Conservation (phyloP, 1,284 basidiomycete species). For the Cutaneotrichosporon cutaneum region DNA sequence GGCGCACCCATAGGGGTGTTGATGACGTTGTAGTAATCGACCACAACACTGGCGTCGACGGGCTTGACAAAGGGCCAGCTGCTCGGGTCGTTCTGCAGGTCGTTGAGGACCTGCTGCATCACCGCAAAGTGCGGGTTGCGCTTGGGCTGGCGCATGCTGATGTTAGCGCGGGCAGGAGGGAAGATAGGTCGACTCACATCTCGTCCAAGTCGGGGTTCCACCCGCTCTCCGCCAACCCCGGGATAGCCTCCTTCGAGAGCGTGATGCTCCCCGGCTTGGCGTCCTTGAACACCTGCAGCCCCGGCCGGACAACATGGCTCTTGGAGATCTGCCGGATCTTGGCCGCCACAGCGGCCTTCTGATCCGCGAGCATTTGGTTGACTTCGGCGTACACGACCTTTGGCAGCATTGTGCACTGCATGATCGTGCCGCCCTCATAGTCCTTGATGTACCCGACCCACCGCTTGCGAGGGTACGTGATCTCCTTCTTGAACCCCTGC, state of each 20-base stretch:
- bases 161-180: background rate
- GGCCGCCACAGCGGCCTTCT: slow-evolving; percentile 66
- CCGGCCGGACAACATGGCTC: slow-evolving; percentile 82
- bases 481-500: slow-evolving; percentile 97
- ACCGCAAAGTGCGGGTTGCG: slow-evolving; percentile 60
- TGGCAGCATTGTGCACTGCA: slow-evolving; percentile 94
- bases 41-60: slow-evolving; percentile 78
- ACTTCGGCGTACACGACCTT: slow-evolving; percentile 89
- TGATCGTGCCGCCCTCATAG: slow-evolving; percentile 99
- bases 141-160: slow-evolving; percentile 58
- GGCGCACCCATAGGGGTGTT: slow-evolving; percentile 91
- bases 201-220: slow-evolving; percentile 88
- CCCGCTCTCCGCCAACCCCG: slow-evolving; percentile 84
- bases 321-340: slow-evolving; percentile 87
- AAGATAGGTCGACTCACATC: slow-evolving; percentile 57
- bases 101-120: slow-evolving; percentile 81
- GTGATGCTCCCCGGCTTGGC: slow-evolving; percentile 44
- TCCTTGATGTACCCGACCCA: slow-evolving; percentile 99
- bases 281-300: slow-evolving; percentile 73
- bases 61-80: slow-evolving; percentile 69
- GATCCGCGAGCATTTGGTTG: slow-evolving; percentile 70
- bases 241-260: slow-evolving; percentile 63
- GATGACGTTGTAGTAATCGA: slow-evolving; percentile 89
- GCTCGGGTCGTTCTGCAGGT: slow-evolving; percentile 74
- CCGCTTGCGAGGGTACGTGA: slow-evolving; percentile 79